Conservation (phyloP, 352 stramenopile species). For the Thalassiosira oceanica region DNA sequence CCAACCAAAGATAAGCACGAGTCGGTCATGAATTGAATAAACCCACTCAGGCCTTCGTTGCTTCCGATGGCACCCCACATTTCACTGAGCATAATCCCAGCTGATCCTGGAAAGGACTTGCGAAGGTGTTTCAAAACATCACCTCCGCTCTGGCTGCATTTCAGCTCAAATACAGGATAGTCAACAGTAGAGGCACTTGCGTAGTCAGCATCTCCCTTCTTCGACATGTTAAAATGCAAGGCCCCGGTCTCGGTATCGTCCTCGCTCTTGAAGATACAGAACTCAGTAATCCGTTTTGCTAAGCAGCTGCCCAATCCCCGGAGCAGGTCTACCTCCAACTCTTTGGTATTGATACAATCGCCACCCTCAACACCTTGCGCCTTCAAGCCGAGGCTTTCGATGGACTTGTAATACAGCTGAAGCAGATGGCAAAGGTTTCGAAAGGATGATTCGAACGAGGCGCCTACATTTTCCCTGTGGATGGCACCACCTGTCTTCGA, state of each 20-base stretch:
- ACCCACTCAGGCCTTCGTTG: constrained; percentile 7
- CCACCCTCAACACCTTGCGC: constrained; percentile 1
- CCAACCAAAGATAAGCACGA: constrained; percentile 28
- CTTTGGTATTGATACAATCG: constrained; percentile 2
- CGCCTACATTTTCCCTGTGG: constrained; percentile 8
- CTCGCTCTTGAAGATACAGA: constrained; percentile 28
- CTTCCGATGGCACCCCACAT: constrained; percentile 13
- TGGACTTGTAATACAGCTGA: constrained; percentile 23
- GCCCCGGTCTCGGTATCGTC: neutral
- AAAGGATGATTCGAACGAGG: constrained; percentile 31
- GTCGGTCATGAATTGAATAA: constrained; percentile 15
- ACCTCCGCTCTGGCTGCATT: constrained; percentile 20
- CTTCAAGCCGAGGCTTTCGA: constrained; percentile 11
- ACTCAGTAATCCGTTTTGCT: constrained; percentile 32
- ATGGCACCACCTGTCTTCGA: constrained; percentile 13
- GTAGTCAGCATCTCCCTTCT: too few species aligned
- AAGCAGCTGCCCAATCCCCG: constrained; percentile 26
- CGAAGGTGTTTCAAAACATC: constrained; percentile 20
- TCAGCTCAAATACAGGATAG: constrained; percentile 21
- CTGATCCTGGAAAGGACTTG: constrained; percentile 12
- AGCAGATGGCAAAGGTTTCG: constrained; percentile 35
- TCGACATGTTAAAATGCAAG: neutral
- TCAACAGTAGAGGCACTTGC: too few species aligned
- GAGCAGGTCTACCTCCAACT: constrained; percentile 28
- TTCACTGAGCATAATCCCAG: constrained; percentile 10